Evolutionary conservation across 164 flowering plant genomes (phyloP).

Genomic region (Malania oleifera): DNA sequence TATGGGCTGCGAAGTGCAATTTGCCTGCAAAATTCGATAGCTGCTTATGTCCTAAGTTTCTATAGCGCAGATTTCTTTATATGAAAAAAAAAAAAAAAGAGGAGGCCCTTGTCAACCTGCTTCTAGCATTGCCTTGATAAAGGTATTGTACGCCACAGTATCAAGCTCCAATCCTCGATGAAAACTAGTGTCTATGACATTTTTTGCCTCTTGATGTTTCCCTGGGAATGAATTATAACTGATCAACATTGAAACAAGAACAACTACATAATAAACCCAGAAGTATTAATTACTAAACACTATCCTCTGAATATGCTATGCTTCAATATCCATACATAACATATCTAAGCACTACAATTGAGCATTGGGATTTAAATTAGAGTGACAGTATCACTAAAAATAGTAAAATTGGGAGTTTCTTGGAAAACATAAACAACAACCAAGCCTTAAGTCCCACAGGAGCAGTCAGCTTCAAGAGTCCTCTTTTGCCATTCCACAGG

Average conservation of each 20-base stretch:
- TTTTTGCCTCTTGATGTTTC: conserved; percentile 56
- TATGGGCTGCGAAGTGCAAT: conserved; percentile 60
- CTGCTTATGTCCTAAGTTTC: neutral
- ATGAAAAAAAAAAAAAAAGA: neutral
- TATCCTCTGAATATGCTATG: neutral
- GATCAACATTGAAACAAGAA: neutral
- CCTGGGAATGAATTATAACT: conserved; percentile 34
- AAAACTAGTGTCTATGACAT: conserved; percentile 38
- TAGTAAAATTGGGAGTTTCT: too few relatives aligned
- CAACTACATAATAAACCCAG: neutral
- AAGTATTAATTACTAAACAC: neutral
- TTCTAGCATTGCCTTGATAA: conserved; percentile 82
- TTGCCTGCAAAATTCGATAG: conserved; percentile 50
- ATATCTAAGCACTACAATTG: too few relatives aligned
- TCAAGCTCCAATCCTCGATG: conserved; percentile 55
- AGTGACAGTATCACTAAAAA: too few relatives aligned
- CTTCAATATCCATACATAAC: too few relatives aligned
- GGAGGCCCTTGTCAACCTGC: conserved; percentile 47
- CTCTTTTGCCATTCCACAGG: too few relatives aligned
- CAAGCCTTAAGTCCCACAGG: too few relatives aligned
- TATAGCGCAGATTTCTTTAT: neutral
- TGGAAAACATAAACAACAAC: too few relatives aligned
- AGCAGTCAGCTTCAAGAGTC: too few relatives aligned
- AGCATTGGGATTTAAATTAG: too few relatives aligned
- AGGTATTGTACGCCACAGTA: conserved; percentile 84